Conservation (phyloP, 768 basidiomycete species). For the Kwoniella botswanensis region DNA sequence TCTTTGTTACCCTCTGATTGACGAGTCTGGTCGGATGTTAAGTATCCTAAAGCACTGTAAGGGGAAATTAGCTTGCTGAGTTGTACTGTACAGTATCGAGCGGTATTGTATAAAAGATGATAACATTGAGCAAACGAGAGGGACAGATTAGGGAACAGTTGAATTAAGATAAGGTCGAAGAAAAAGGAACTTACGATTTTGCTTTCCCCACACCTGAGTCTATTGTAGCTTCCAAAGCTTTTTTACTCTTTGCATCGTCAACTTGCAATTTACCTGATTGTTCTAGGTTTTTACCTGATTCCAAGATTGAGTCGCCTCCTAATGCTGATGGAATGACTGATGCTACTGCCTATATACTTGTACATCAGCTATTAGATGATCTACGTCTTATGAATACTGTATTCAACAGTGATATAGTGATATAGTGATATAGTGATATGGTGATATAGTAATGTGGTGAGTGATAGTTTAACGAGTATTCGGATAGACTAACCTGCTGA, state of each 20-base stretch:
- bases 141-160: too few species aligned
- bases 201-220: conserved; percentile 42
- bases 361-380: too few species aligned
- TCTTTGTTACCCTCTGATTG: conserved; percentile 54
- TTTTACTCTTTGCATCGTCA: conserved; percentile 38
- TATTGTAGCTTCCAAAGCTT: conserved; percentile 40
- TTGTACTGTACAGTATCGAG: too few species aligned
- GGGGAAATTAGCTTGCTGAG: too few species aligned
- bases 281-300: conserved; percentile 36
- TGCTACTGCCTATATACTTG: conserved; percentile 36
- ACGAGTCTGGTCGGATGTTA: conserved; percentile 48
- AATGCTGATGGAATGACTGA: conserved; percentile 44
- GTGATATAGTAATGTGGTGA: too few species aligned
- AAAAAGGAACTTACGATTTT: conserved; percentile 39
- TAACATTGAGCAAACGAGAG: too few species aligned
- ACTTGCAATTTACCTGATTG: conserved; percentile 41
- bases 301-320: conserved; percentile 29
- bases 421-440: too few species aligned
- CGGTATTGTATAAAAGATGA: too few species aligned
- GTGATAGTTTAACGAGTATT: too few species aligned
- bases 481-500: conserved; percentile 13
- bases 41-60: conserved; percentile 44
- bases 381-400: too few species aligned
- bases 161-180: neutral
- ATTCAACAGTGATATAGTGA: too few species aligned